phyloP scores from a whole-genome alignment of 768 basidiomycete genomes.

The Crepidotus variabilis region DNA sequence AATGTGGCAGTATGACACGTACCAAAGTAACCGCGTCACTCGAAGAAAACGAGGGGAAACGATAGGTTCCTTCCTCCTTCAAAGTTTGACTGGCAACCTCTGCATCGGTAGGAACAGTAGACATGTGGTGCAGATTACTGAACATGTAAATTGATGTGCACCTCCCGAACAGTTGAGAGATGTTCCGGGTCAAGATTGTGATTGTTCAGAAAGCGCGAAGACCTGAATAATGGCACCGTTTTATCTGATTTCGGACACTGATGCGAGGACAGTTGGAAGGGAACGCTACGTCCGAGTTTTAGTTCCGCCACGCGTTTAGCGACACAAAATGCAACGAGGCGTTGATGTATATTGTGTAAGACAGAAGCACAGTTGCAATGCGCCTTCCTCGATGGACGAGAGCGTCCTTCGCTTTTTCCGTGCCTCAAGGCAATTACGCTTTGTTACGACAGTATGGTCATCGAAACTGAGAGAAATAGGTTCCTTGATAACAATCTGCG shows the following conservation, averaged over 20 bases:
- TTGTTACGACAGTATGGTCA: too few species aligned
- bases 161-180: slow-evolving; percentile 9
- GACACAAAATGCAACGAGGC: slow-evolving; percentile 8
- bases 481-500: too few species aligned
- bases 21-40: slow-evolving; percentile 79
- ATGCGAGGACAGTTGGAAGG: neutral
- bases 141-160: slow-evolving; percentile 42
- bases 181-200: neutral
- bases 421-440: too few species aligned
- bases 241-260: too few species aligned
- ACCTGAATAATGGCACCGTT: too few species aligned
- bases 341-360: neutral
- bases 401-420: too few species aligned
- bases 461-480: too few species aligned
- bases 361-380: too few species aligned
- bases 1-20: slow-evolving; percentile 7
- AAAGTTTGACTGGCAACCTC: slow-evolving; percentile 72
- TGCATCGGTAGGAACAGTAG: slow-evolving; percentile 54
- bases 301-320: slow-evolving; percentile 1
- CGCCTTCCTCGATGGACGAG: too few species aligned
- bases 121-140: slow-evolving; percentile 55
- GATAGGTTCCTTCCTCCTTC: slow-evolving; percentile 63
- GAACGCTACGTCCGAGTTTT: neutral
- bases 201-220: neutral
- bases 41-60: slow-evolving; percentile 71